phyloP scores from a whole-genome alignment of 306 rosid genomes.

The Lithocarpus polystachyus region DNA sequence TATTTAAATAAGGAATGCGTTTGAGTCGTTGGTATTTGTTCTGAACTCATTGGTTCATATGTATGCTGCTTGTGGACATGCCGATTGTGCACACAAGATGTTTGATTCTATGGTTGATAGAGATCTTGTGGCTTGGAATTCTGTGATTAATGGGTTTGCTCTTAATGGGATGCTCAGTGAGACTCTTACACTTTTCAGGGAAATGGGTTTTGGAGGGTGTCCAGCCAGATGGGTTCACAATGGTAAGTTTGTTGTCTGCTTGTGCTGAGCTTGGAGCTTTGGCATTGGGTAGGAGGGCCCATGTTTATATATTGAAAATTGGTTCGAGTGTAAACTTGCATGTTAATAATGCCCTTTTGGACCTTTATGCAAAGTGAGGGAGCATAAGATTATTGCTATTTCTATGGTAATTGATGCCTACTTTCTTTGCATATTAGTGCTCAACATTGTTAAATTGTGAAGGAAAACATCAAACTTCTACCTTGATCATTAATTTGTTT shows the following conservation, averaged over 20 bases:
- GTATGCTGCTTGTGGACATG: conserved; percentile 47
- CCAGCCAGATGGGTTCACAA: conserved; percentile 51
- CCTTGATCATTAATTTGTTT: too few species aligned
- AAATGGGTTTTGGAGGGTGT: conserved; percentile 36
- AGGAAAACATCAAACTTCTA: too few species aligned
- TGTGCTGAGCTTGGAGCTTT: conserved; percentile 58
- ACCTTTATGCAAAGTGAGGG: conserved; percentile 53
- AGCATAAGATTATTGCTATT: conserved; percentile 23
- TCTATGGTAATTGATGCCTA: not conserved
- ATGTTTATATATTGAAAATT: conserved; percentile 38
- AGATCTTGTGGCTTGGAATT: conserved; percentile 55
- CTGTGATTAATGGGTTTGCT: conserved; percentile 52
- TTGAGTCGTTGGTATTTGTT: conserved; percentile 49
- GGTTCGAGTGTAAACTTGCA: conserved; percentile 39
- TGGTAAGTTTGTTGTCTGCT: conserved; percentile 51
- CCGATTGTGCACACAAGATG: conserved; percentile 42
- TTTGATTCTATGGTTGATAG: conserved; percentile 43
- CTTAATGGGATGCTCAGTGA: conserved; percentile 55
- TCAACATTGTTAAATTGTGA: too few species aligned
- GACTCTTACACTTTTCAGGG: conserved; percentile 50
- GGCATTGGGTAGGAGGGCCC: conserved; percentile 47
- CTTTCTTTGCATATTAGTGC: not conserved
- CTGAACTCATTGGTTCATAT: conserved; percentile 51
- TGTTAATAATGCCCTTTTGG: conserved; percentile 40
- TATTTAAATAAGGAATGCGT: conserved; percentile 35